Conservation (phyloP, 257 asterid species). For the Cynanchum wilfordii region DNA sequence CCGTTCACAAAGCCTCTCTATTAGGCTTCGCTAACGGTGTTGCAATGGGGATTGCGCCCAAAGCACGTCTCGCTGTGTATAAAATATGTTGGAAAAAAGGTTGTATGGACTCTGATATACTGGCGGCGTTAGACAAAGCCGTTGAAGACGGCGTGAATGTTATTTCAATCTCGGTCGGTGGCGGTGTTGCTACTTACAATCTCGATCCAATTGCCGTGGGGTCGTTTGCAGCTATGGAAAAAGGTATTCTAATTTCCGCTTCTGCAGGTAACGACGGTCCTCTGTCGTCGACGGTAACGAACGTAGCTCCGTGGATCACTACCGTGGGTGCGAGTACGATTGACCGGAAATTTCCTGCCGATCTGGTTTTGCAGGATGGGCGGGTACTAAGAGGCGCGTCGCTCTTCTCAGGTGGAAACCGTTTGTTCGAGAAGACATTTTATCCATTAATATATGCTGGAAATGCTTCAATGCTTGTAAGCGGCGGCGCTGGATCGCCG, state of each 20-base stretch:
- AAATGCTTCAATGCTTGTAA: constrained; percentile 36
- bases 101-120: constrained; percentile 78
- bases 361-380: constrained; percentile 54
- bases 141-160: constrained; percentile 81
- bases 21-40: constrained; percentile 64
- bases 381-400: constrained; percentile 52
- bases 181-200: constrained; percentile 52
- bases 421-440: constrained; percentile 23
- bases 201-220: constrained; percentile 75
- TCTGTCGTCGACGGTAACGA: constrained; percentile 52
- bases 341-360: constrained; percentile 70
- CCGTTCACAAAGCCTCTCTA: constrained; percentile 59
- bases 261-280: constrained; percentile 93
- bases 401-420: constrained; percentile 43
- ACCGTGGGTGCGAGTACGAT: constrained; percentile 89
- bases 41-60: constrained; percentile 77
- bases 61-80: constrained; percentile 66
- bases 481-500: constrained; percentile 21
- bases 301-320: constrained; percentile 84
- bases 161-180: constrained; percentile 74
- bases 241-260: constrained; percentile 63
- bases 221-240: constrained; percentile 72
- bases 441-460: constrained; percentile 56
- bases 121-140: constrained; percentile 74
- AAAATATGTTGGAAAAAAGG: constrained; percentile 82